Percentiles rank a stretch among this genome's conserved stretches.
phyloP scores from a whole-genome alignment of 2,329 filamentous ascomycete species.

The Epichloe glyceriae region DNA sequence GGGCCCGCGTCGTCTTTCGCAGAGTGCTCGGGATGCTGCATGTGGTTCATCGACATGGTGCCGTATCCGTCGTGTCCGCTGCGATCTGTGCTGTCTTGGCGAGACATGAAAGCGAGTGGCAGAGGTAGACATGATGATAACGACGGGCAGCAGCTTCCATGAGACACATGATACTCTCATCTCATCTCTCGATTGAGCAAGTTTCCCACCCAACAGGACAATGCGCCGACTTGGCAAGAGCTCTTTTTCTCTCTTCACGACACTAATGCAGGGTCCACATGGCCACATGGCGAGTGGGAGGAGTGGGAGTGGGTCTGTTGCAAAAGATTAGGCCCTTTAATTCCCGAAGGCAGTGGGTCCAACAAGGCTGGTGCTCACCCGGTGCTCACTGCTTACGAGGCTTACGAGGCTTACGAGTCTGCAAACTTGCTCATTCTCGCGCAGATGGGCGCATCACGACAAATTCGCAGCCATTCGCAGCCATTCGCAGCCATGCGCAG shows the following conservation, averaged over 20 bases:
- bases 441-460: neutral
- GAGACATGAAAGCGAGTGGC: neutral
- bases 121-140: neutral
- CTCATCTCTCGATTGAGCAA: neutral
- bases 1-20: neutral
- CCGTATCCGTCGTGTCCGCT: neutral
- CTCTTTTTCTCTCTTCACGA: neutral
- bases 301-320: too few species aligned
- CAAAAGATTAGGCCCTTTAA: too few species aligned
- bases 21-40: neutral
- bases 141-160: too few species aligned
- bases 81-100: neutral
- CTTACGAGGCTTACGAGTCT: neutral
- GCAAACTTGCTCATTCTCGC: slow-evolving; percentile 7
- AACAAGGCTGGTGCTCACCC: neutral
- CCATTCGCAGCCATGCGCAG: too few species aligned
- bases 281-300: too few species aligned
- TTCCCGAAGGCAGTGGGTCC: too few species aligned
- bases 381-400: neutral
- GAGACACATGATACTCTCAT: too few species aligned
- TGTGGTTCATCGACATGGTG: neutral
- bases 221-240: too few species aligned
- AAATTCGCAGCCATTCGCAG: neutral
- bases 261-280: neutral
- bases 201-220: neutral